Percentiles rank a stretch among this genome's conserved stretches.
phyloP scores from a whole-genome alignment of 495 filamentous ascomycete genomes.

The Staphylotrichum tortipilum region DNA sequence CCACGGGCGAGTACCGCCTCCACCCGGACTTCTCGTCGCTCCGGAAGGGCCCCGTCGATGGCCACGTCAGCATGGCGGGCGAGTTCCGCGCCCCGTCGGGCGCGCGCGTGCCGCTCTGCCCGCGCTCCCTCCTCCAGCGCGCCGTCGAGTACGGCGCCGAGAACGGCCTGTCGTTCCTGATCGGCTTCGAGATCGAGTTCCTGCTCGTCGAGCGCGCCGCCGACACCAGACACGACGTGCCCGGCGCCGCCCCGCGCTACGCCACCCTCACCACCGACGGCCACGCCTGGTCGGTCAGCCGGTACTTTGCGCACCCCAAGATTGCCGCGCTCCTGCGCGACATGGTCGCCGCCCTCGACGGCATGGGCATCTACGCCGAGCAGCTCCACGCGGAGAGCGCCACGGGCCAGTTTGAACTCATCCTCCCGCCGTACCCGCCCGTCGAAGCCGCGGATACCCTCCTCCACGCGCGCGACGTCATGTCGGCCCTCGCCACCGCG shows the following conservation, averaged over 20 bases:
- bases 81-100: conserved; percentile 48
- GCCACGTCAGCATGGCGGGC: conserved; percentile 53
- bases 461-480: conserved; percentile 61
- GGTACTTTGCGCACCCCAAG: conserved; percentile 44
- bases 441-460: conserved; percentile 65
- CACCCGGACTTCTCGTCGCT: conserved; percentile 54
- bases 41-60: conserved; percentile 42
- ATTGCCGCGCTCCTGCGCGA: conserved; percentile 55
- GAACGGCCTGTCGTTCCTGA: conserved; percentile 42
- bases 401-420: conserved; percentile 73
- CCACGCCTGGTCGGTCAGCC: conserved; percentile 57
- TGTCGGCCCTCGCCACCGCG: conserved; percentile 48
- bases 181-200: conserved; percentile 82
- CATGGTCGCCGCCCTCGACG: conserved; percentile 47
- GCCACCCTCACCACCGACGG: conserved; percentile 29
- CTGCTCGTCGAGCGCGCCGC: conserved; percentile 48
- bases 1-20: conserved; percentile 53
- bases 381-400: conserved; percentile 73
- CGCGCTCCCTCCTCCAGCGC: conserved; percentile 47
- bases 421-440: conserved; percentile 56
- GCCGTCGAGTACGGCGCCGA: conserved; percentile 43
- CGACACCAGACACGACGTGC: conserved; percentile 17
- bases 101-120: conserved; percentile 42
- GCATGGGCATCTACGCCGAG: conserved; percentile 56
- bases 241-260: conserved; percentile 22